Evolutionary conservation across 352 stramenopile genomes (phyloP).

Genomic region (Phytophthora sp.): DNA sequence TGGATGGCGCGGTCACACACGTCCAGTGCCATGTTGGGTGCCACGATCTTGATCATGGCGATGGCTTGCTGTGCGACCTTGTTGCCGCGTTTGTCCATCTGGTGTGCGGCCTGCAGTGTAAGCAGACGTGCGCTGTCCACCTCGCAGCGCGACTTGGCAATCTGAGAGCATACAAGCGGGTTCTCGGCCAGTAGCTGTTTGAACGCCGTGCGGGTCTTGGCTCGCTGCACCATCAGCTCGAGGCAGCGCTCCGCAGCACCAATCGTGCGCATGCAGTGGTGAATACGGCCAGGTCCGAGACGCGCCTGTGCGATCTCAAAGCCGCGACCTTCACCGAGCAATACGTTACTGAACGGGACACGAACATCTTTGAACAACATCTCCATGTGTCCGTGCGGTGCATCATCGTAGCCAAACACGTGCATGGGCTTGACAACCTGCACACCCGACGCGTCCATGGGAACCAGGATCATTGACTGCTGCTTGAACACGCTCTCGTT

Average conservation of each 20-base stretch:
- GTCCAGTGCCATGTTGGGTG: conserved; percentile 88
- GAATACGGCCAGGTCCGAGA: conserved; percentile 95
- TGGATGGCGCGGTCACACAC: conserved; percentile 94
- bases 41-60: conserved; percentile 97
- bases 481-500: conserved; percentile 61
- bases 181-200: conserved; percentile 93
- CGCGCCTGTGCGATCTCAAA: conserved; percentile 93
- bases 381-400: conserved; percentile 94
- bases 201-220: conserved; percentile 94
- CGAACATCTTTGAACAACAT: conserved; percentile 96
- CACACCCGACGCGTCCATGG: conserved; percentile 91
- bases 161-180: conserved; percentile 77
- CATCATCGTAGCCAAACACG: conserved; percentile 98
- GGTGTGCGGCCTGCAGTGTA: conserved; percentile 90
- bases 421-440: conserved; percentile 87
- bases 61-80: conserved; percentile 93
- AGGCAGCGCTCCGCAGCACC: conserved; percentile 90
- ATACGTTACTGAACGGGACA: conserved; percentile 90
- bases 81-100: conserved; percentile 87
- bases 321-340: conserved; percentile 82
- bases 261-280: conserved; percentile 98
- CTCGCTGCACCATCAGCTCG: conserved; percentile 86
- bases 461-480: conserved; percentile 93
- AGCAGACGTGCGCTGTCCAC: conserved; percentile 87
- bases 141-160: conserved; percentile 83